Conservation (phyloP, 2,329 filamentous ascomycete species). For the Diaporthe vexans region DNA sequence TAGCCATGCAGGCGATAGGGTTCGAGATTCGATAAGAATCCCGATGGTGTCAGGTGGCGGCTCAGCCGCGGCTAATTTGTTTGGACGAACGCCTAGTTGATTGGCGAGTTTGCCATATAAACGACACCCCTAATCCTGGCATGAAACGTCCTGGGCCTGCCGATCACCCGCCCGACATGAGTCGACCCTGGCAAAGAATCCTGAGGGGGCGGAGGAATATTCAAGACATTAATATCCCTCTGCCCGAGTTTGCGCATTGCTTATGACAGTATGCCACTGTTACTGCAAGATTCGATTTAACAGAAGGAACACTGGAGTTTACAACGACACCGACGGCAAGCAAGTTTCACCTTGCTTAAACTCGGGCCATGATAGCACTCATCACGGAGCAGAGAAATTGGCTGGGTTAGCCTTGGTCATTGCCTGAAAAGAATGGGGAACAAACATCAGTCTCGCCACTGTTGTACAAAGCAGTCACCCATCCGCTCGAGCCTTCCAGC, state of each 20-base stretch:
- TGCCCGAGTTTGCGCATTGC: background rate
- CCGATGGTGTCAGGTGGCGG: slow-evolving; percentile 27
- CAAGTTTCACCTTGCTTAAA: background rate
- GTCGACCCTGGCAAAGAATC: slow-evolving; percentile 2
- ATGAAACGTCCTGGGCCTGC: slow-evolving; percentile 28
- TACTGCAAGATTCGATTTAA: background rate
- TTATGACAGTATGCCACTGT: background rate
- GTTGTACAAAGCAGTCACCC: background rate
- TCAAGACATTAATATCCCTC: slow-evolving; percentile 24
- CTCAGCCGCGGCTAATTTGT: slow-evolving; percentile 23
- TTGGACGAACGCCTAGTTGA: slow-evolving; percentile 31
- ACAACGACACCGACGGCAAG: background rate
- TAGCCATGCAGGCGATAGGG: slow-evolving; percentile 12
- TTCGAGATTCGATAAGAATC: slow-evolving; percentile 27
- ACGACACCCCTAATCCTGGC: slow-evolving; percentile 29
- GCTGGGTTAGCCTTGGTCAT: too few relatives aligned
- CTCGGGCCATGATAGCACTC: background rate
- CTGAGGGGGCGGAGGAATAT: slow-evolving; percentile 24
- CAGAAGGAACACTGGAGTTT: background rate
- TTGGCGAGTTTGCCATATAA: slow-evolving; percentile 29
- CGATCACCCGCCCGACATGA: slow-evolving; percentile 22
- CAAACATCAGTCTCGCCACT: slow-evolving; percentile 19
- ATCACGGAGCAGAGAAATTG: background rate
- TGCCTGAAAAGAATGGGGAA: background rate
- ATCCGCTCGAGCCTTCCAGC: background rate